These are phyloP conservation scores for Puccinellia tenuiflora DNA, from an alignment of 176 grass and related monocot species.

Conservation along the genomic window DNA sequence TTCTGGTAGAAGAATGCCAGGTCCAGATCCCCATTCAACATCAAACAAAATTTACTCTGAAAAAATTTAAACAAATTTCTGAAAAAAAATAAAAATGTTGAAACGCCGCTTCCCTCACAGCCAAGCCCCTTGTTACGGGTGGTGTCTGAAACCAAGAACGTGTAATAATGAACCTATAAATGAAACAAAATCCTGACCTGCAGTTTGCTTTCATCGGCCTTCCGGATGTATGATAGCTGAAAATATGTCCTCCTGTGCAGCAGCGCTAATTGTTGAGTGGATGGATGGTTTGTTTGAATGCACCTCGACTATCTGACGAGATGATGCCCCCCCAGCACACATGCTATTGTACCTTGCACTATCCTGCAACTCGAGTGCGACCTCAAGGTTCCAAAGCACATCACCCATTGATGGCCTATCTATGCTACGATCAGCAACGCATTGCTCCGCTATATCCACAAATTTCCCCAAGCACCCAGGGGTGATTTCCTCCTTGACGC, in stretches of 20 bases:
- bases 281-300: not conserved
- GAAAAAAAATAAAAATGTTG: no score
- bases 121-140: no score
- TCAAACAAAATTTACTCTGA: no score
- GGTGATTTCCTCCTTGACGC: constrained; percentile 7
- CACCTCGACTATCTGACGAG: not conserved
- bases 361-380: constrained; percentile 29
- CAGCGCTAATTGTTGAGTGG: not conserved
- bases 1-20: no score
- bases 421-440: constrained; percentile 3
- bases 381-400: constrained; percentile 25
- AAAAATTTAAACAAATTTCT: no score
- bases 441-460: constrained; percentile 16
- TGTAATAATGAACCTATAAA: not conserved
- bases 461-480: constrained; percentile 8
- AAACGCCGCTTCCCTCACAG: no score
- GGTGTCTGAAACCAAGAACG: no score
- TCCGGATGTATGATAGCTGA: not conserved
- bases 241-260: not conserved
- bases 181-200: not conserved
- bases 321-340: not conserved
- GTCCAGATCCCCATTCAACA: no score
- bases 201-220: not conserved
- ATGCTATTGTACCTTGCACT: not conserved
- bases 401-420: constrained; percentile 21